Base-by-base conservation (phyloP, 352 stramenopile species). In the Pythium aquatile region DNA sequence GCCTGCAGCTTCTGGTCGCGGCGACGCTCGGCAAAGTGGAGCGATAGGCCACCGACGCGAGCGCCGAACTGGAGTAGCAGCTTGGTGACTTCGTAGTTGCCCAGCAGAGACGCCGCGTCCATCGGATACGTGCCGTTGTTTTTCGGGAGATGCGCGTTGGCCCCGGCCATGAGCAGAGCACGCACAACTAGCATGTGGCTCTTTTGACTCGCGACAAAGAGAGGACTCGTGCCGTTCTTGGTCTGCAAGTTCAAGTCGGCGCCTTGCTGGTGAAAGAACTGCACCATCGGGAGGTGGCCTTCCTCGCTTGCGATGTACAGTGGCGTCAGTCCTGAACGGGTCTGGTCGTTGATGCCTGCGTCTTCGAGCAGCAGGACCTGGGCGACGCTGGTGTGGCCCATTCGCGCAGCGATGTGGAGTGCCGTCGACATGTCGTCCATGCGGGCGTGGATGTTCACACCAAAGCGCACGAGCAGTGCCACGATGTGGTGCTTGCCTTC, bases 251-350 rank as follows among this genome's bases (percentile, higher is more conserved):
- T 61, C 28, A 78, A 37, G 37, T 75, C 26, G 20, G 79, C 61
- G 55, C 58, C 20, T 42, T 76, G 35, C 32, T 74, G 58, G 10
- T 93, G 52, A 35, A 95, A 59, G 51, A 81, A 88, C 30, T 79
- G 68, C 26, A 89, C 81, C n/a, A 93, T 73, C 35, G 62, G 71
- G 2, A 74, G 26, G 46, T 95, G 84, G 24, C 86, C 86, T 79
- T 95, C 86, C 59, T 95, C 86, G 42, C 81, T 84, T n/a, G 86
- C 84, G 55, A 95, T 93, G 60, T 93, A 93, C 30, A 95, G 65
- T 8, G 86, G 74, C 26, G 84, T 90, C 24, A 95, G 69, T 26
- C 86, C 86, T 1, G 86, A 95, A 32, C 86, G 78, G 9, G 86
- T 95, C 58, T 91, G 81, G 42, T 85, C 83, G 52, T 93, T 78